These are phyloP conservation scores for Nakaseomyces uthaithaninus DNA, from an alignment of 1,139 yeast species.

Conservation along the genomic window DNA sequence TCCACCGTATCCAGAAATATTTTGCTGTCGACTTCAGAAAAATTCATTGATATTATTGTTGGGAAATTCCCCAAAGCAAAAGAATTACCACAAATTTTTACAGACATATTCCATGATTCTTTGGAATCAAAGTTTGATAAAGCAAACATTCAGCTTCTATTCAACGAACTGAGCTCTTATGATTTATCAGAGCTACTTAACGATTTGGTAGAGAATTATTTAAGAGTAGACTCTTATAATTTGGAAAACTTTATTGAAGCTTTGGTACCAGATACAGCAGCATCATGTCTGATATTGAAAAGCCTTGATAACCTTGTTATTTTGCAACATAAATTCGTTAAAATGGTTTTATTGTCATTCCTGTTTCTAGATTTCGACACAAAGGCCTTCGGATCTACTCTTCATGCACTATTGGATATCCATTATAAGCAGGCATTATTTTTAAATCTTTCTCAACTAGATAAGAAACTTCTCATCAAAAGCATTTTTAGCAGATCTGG, in stretches of 20 bases:
- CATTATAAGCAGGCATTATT: constrained; percentile 26
- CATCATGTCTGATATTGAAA: constrained; percentile 19
- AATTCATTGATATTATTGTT: constrained; percentile 21
- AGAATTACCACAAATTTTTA: constrained; percentile 27
- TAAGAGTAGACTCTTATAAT: constrained; percentile 9
- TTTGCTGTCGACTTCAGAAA: constrained; percentile 14
- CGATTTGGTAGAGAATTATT: constrained; percentile 23
- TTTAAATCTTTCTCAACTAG: constrained; percentile 21
- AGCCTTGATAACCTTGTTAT: constrained; percentile 22
- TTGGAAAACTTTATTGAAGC: constrained; percentile 19
- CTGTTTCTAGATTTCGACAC: constrained; percentile 27
- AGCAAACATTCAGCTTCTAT: constrained; percentile 27
- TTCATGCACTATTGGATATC: constrained; percentile 20
- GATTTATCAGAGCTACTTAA: constrained; percentile 23
- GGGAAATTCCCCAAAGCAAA: constrained; percentile 17
- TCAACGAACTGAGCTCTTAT: constrained; percentile 31
- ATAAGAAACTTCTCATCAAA: constrained; percentile 18
- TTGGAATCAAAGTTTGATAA: constrained; percentile 31
- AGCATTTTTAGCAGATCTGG: constrained; percentile 19
- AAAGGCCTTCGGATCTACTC: constrained; percentile 17
- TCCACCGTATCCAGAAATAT: constrained; percentile 22
- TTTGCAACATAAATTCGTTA: constrained; percentile 23
- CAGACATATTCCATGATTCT: constrained; percentile 32
- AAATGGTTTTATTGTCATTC: constrained; percentile 23
- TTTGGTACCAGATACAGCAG: constrained; percentile 16